These are phyloP conservation scores for Scopulariopsis brevicaulis DNA, from an alignment of 2,329 filamentous ascomycete species.

Conservation along the genomic window DNA sequence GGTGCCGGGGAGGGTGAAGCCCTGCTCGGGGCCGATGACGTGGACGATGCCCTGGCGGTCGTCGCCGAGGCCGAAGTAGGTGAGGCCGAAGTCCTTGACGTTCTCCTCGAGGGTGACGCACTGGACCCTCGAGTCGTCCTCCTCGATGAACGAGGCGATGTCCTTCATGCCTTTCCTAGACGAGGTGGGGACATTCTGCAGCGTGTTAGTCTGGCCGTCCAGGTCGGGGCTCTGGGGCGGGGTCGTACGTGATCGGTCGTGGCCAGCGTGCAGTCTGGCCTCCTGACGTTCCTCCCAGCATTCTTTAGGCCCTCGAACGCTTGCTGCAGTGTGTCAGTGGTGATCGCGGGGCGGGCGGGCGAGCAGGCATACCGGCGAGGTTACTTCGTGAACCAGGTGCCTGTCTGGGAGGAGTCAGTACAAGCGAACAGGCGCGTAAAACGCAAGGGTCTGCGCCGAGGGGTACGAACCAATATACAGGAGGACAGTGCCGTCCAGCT, in stretches of 20 bases:
- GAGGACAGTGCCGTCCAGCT: constrained; percentile 82
- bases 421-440: background rate
- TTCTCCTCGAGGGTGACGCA: constrained; percentile 95
- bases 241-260: constrained; percentile 85
- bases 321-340: constrained; percentile 48
- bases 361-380: constrained; percentile 62
- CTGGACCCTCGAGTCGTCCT: constrained; percentile 87
- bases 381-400: constrained; percentile 97
- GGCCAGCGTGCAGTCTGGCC: constrained; percentile 92
- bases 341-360: background rate
- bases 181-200: constrained; percentile 82
- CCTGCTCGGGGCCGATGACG: constrained; percentile 96
- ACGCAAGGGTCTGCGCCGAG: background rate
- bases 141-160: constrained; percentile 85
- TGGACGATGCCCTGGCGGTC: constrained; percentile 98
- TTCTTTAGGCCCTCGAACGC: constrained; percentile 93
- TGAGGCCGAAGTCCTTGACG: constrained; percentile 90
- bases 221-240: background rate
- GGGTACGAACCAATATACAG: constrained; percentile 73
- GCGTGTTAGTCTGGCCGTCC: background rate
- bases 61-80: constrained; percentile 93
- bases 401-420: constrained; percentile 45
- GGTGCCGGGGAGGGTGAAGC: constrained; percentile 93
- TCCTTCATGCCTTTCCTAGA: constrained; percentile 90
- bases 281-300: constrained; percentile 74